Evolutionary conservation across 2,329 filamentous ascomycete species (phyloP).

Genomic region (Cercospora sp.): DNA sequence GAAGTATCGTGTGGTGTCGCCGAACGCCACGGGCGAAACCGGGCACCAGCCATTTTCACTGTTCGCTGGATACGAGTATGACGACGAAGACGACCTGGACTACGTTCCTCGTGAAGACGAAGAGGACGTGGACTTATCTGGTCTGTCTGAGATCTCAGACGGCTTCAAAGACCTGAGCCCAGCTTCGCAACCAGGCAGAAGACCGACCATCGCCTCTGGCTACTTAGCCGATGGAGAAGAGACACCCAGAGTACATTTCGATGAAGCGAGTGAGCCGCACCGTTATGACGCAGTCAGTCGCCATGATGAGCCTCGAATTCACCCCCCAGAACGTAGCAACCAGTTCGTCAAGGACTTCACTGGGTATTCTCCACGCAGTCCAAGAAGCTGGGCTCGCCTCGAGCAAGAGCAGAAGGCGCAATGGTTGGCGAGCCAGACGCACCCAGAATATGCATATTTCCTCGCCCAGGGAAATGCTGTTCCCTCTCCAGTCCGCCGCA

Average conservation of each 20-base stretch:
- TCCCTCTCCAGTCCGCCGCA: neutral
- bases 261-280: neutral
- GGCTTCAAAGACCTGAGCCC: neutral
- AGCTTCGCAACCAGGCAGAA: neutral
- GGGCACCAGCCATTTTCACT: neutral
- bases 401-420: neutral
- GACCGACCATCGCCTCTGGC: neutral
- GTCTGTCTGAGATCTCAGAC: neutral
- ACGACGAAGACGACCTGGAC: neutral
- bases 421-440: neutral
- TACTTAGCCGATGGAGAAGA: constrained; percentile 2
- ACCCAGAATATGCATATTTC: neutral
- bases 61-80: neutral
- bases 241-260: neutral
- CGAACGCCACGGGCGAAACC: neutral
- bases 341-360: neutral
- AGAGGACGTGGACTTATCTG: neutral
- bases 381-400: neutral
- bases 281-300: neutral
- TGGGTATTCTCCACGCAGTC: neutral
- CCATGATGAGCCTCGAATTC: neutral
- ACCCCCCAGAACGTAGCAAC: neutral
- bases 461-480: neutral
- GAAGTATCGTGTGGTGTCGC: neutral
- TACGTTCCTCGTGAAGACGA: neutral